Evolutionary conservation across 345 rosid genomes (phyloP), one percentile per base, ranked within the genome.

Genomic region (Cardamine chenopodiifolia): DNA sequence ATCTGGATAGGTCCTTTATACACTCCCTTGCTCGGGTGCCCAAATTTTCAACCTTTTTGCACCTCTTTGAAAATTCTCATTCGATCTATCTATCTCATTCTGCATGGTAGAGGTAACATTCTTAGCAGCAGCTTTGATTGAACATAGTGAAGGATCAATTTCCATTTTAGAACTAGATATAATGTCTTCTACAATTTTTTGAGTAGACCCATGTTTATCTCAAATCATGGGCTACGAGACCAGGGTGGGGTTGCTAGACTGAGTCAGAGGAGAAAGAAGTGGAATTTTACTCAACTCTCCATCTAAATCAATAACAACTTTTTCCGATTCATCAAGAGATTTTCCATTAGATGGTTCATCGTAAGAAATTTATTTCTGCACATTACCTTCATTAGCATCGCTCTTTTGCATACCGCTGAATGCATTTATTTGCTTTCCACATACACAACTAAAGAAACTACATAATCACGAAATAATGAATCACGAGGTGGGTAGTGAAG

Each of bases 391-490:
- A 48, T 37, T 60, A 26, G 37, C 56, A 62, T 70, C 40, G 28
- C 75, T 57, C 66, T 82, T 83, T 60, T 69, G 81, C 10, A 68
- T 63, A 85, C 50, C 60, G 42, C 78, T 42, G 39, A 77, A 39
- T 18, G 83, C 75, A 79, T 71, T 77, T 75, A 89, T 80, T 76
- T 87, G 86, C 80, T 82, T 70, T 85, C 90, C 31, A 92, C 82
- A 70, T 66, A 70, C 63, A 84, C 85, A 10, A 89, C 86, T 55
- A 90, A 75, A 54, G 97, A 88, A 76, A 84, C 67, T 55, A 93
- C 96, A 76, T 88, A 86, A 82, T 94, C 98, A 47, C 90, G 90
- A 66, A 87, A 82, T 48, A 90, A 80, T 29, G 93, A 91, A 83
- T 94, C 97, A 52, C 73, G 77, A 28, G 90, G 84, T 31, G 92